Base-by-base conservation (phyloP, 179 eudicot species). In the Gypsophila paniculata region DNA sequence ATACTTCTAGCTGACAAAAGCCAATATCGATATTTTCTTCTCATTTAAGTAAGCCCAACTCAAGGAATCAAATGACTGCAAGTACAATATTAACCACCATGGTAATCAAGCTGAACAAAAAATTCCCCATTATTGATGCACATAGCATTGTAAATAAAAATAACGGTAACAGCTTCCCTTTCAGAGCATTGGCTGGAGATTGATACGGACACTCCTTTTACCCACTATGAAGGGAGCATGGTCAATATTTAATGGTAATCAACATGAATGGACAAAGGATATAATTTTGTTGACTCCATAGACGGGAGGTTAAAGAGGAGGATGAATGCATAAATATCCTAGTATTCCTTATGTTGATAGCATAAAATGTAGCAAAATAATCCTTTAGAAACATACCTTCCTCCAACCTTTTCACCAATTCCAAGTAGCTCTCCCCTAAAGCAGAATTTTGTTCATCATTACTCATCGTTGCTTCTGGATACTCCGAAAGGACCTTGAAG, bases 331-430 rank as follows among this genome's bases (percentile, higher is more conserved):
- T 46, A 2, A 18, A 17, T 63, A 42, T 53, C 53, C 48, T 51
- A 72, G 55, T 58, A 15, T 52, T 10, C 66, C 48, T 59, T 74
- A 51, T 58, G 19, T 58, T 19, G 38, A 22, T 42, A 25, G 15
- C 42, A 26, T 11, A 67, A 1, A 21, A 8, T 6, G 55, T 22
- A 67, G 34, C 5, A 49, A 49, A 38, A 65, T 12, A 69, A 71
- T 14, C 21, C 23, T 23, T 48, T 38, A n/a, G 58, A 63, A n/a
- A 58, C 52, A 74, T 86, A 91, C 97, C 97, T 85, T 87, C 85
- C 65, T 90, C 92, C 90, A 92, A 81, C 76, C 89, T 87, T 78
- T 85, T 79, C 70, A 75, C 82, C 85, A 92, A 76, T 57, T 85
- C 90, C 55, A 61, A 55, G 71, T 72, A 85, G 62, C 85, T 83